A percentile compares a stretch with the other conserved stretches of the same genome.
Evolutionary conservation across 2,329 filamentous ascomycete genomes (phyloP).

Genomic region (Torrubiellomyces zombiae): DNA sequence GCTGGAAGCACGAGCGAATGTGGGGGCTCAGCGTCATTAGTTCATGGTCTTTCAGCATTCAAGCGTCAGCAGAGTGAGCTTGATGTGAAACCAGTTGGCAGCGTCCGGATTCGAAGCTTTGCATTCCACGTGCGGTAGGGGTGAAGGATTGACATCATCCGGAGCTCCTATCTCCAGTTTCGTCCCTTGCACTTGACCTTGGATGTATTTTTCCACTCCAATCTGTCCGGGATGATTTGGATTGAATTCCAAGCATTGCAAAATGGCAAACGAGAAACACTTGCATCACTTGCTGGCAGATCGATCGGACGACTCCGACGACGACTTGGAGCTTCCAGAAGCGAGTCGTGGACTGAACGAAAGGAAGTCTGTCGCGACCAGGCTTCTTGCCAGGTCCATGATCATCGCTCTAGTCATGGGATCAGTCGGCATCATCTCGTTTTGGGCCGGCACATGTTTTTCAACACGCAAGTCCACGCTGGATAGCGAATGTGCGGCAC

Average conservation of each 20-base stretch:
- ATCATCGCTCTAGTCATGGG: conserved; percentile 1
- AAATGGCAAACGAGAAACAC: conserved; percentile 2
- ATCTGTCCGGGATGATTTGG: conserved; percentile 13
- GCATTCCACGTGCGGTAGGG: too few species aligned
- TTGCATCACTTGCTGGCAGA: conserved; percentile 2
- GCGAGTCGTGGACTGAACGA: background rate
- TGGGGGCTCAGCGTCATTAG: too few species aligned
- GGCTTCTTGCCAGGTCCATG: background rate
- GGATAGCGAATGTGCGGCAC: conserved; percentile 10
- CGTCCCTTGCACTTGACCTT: too few species aligned
- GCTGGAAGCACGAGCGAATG: too few species aligned
- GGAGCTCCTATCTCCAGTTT: too few species aligned
- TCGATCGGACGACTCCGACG: conserved; percentile 3
- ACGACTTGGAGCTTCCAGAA: conserved; percentile 1
- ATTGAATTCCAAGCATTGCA: conserved; percentile 5
- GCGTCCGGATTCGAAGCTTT: too few species aligned
- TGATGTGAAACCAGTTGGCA: too few species aligned
- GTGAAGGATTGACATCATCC: too few species aligned
- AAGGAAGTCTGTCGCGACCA: background rate
- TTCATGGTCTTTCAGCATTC: too few species aligned
- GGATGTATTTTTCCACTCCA: conserved; percentile 1
- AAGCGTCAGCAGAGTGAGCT: too few species aligned
- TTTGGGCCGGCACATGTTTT: conserved; percentile 4
- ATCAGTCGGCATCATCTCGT: conserved; percentile 1
- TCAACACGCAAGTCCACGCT: background rate